phyloP scores from a whole-genome alignment of 352 stramenopile species.

The Phytophthora podocarpi region DNA sequence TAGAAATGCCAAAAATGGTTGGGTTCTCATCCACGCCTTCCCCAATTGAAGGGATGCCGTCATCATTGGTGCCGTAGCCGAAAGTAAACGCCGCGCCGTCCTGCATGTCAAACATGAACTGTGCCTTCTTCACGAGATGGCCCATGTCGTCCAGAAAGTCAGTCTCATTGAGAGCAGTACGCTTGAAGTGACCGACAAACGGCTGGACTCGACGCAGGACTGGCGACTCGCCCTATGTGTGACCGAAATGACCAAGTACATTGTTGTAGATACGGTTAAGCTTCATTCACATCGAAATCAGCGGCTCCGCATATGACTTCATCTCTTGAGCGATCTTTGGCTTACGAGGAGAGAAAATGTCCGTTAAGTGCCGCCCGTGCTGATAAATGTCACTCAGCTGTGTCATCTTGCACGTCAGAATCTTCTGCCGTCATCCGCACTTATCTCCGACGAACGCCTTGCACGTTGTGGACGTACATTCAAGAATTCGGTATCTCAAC shows the following conservation, averaged over 20 bases:
- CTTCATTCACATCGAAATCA: conserved; percentile 5
- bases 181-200: not conserved
- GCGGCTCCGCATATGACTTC: not conserved
- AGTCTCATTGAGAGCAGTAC: not conserved
- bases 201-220: not conserved
- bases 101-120: not conserved
- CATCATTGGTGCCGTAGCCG: not conserved
- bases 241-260: conserved; percentile 2
- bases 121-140: not conserved
- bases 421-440: too few species aligned
- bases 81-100: conserved; percentile 1
- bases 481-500: too few species aligned
- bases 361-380: not conserved
- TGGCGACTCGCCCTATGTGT: not conserved
- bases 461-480: too few species aligned
- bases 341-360: not conserved
- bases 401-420: not conserved
- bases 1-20: conserved; percentile 6
- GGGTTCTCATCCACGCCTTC: not conserved
- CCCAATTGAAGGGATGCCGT: not conserved
- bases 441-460: too few species aligned
- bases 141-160: not conserved
- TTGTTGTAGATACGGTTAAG: conserved; percentile 8
- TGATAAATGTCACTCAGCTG: not conserved
- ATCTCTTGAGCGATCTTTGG: not conserved